Evolutionary conservation across 306 rosid species (phyloP).

Genomic region (Geum urbanum): DNA sequence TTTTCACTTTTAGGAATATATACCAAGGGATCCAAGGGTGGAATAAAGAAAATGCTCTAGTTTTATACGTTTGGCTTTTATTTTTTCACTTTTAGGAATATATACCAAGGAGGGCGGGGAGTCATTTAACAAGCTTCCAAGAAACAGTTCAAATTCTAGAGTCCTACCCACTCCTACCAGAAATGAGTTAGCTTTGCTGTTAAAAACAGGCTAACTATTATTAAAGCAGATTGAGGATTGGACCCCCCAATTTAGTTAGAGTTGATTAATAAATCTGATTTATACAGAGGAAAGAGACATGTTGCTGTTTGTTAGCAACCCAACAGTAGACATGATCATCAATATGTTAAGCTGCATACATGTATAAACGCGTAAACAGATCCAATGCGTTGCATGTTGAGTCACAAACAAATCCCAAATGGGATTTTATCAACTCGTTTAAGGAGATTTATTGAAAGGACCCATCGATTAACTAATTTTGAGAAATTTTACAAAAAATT

Average conservation of each 20-base stretch:
- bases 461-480: too few relatives aligned
- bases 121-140: constrained; percentile 12
- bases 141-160: not conserved
- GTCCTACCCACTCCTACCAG: not conserved
- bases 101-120: not conserved
- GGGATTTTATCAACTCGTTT: too few relatives aligned
- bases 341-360: not conserved
- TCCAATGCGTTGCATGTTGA: not conserved
- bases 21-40: too few relatives aligned
- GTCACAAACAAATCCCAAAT: not conserved
- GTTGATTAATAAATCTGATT: not conserved
- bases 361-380: not conserved
- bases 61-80: too few relatives aligned
- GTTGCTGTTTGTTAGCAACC: constrained; percentile 24
- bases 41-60: too few relatives aligned
- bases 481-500: too few relatives aligned
- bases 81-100: too few relatives aligned
- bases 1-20: too few relatives aligned
- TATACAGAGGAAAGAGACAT: constrained; percentile 4
- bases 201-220: constrained; percentile 16
- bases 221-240: not conserved
- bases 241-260: constrained; percentile 7
- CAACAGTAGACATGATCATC: constrained; percentile 18
- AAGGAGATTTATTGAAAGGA: too few relatives aligned
- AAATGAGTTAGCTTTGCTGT: constrained; percentile 11